A percentile compares a stretch with the other conserved stretches of the same genome.
phyloP scores from a whole-genome alignment of 2,329 filamentous ascomycete species.

The Huntiella decipiens region DNA sequence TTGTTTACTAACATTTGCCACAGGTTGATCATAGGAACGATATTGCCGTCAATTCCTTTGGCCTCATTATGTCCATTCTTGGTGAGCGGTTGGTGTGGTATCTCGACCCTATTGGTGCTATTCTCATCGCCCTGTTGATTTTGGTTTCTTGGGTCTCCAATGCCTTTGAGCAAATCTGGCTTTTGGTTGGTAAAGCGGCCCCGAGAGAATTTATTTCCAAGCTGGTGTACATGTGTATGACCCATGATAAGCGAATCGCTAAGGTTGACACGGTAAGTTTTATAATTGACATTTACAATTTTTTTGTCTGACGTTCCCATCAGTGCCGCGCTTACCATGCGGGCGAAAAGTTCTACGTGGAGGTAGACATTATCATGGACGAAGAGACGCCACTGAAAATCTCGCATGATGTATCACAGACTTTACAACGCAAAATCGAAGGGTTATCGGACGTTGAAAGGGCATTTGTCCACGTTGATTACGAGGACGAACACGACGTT shows the following conservation, averaged over 20 bases:
- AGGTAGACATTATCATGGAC: constrained; percentile 43
- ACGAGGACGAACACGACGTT: constrained; percentile 23
- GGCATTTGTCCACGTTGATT: constrained; percentile 28
- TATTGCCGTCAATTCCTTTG: constrained; percentile 35
- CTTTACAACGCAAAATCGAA: constrained; percentile 41
- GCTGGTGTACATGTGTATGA: constrained; percentile 35
- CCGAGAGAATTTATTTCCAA: constrained; percentile 36
- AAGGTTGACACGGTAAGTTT: constrained; percentile 34
- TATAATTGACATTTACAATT: constrained; percentile 7
- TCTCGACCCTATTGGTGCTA: constrained; percentile 41
- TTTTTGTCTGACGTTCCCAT: not conserved
- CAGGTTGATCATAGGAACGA: constrained; percentile 37
- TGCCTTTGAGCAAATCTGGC: constrained; percentile 41
- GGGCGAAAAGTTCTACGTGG: constrained; percentile 41
- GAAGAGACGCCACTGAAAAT: constrained; percentile 32
- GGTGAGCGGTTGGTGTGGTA: constrained; percentile 37
- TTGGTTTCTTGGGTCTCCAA: constrained; percentile 42
- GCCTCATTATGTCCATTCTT: constrained; percentile 35
- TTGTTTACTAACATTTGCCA: constrained; percentile 7
- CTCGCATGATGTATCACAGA: constrained; percentile 41
- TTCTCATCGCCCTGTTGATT: constrained; percentile 40
- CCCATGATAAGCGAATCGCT: constrained; percentile 32
- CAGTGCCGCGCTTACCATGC: constrained; percentile 40
- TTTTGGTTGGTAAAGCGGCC: constrained; percentile 42
- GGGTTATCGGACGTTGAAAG: constrained; percentile 22